Conservation (phyloP, 805 yeast species). For the Yarrowia sp. region DNA sequence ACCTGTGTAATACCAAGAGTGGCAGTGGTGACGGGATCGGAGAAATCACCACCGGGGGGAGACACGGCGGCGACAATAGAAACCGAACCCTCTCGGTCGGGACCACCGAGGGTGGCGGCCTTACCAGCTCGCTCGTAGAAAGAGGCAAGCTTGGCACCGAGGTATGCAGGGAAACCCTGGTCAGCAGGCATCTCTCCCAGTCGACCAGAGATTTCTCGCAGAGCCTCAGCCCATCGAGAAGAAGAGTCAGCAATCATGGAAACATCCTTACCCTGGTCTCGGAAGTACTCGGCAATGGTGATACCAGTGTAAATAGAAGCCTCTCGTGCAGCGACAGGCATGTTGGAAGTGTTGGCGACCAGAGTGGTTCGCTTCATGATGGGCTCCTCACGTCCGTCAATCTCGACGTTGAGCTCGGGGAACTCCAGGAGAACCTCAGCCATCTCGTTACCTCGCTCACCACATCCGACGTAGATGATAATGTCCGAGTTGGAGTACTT, state of each 20-base stretch:
- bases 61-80: slow-evolving; percentile 99
- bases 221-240: slow-evolving; percentile 99
- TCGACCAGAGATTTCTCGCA: slow-evolving; percentile 99
- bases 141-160: slow-evolving; percentile 98
- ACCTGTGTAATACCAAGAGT: slow-evolving; percentile 99
- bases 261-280: slow-evolving; percentile 99
- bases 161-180: slow-evolving; percentile 99
- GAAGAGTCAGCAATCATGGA: slow-evolving; percentile 99
- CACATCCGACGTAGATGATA: slow-evolving; percentile 92
- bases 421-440: slow-evolving; percentile 99
- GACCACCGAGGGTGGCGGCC: slow-evolving; percentile 92
- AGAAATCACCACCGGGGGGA: slow-evolving; percentile 99
- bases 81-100: slow-evolving; percentile 94
- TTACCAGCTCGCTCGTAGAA: slow-evolving; percentile 99
- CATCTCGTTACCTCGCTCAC: slow-evolving; percentile 99
- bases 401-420: slow-evolving; percentile 93
- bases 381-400: slow-evolving; percentile 92
- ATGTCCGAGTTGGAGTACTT: slow-evolving; percentile 97
- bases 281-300: slow-evolving; percentile 96
- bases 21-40: slow-evolving; percentile 98
- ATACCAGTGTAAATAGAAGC: slow-evolving; percentile 99
- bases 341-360: slow-evolving; percentile 97
- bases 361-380: slow-evolving; percentile 99
- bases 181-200: slow-evolving; percentile 99
- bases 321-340: slow-evolving; percentile 99